Conservation (phyloP, 805 yeast species). For the Tetrapisispora pingtungensis region DNA sequence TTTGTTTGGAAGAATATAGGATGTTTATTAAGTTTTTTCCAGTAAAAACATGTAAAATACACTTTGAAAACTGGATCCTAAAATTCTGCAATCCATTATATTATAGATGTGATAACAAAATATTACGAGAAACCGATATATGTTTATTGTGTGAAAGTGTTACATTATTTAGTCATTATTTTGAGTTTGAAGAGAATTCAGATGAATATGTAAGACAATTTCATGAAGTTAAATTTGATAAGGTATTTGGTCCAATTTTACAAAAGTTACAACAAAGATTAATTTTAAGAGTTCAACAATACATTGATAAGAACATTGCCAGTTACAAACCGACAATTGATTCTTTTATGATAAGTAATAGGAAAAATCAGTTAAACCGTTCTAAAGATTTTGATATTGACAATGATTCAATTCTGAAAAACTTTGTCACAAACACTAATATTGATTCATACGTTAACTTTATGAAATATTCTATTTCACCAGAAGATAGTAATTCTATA, state of each 20-base stretch:
- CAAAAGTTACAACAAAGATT: slow-evolving; percentile 73
- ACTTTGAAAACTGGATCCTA: slow-evolving; percentile 49
- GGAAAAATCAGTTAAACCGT: slow-evolving; percentile 14
- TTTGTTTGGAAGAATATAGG: slow-evolving; percentile 50
- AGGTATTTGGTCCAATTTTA: slow-evolving; percentile 57
- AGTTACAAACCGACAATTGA: slow-evolving; percentile 56
- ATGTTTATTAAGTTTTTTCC: slow-evolving; percentile 49
- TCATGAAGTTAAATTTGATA: slow-evolving; percentile 38
- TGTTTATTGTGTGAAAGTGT: slow-evolving; percentile 65
- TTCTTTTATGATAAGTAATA: slow-evolving; percentile 53
- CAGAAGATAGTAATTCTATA: neutral
- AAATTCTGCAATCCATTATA: slow-evolving; percentile 68
- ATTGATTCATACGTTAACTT: neutral
- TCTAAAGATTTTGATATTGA: slow-evolving; percentile 1
- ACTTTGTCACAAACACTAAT: neutral
- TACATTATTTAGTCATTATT: slow-evolving; percentile 55
- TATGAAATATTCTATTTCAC: neutral
- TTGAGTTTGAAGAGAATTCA: slow-evolving; percentile 49
- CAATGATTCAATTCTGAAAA: slow-evolving; percentile 1
- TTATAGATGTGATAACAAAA: slow-evolving; percentile 53
- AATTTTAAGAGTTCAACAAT: slow-evolving; percentile 67
- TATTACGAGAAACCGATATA: slow-evolving; percentile 63
- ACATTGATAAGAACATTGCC: slow-evolving; percentile 58
- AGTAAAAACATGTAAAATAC: slow-evolving; percentile 26
- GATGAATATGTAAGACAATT: slow-evolving; percentile 24